Evolutionary conservation across 73 alveolate species (phyloP), one percentile per base, ranked within the genome.

Genomic region (Paramecium sexaurelia): DNA sequence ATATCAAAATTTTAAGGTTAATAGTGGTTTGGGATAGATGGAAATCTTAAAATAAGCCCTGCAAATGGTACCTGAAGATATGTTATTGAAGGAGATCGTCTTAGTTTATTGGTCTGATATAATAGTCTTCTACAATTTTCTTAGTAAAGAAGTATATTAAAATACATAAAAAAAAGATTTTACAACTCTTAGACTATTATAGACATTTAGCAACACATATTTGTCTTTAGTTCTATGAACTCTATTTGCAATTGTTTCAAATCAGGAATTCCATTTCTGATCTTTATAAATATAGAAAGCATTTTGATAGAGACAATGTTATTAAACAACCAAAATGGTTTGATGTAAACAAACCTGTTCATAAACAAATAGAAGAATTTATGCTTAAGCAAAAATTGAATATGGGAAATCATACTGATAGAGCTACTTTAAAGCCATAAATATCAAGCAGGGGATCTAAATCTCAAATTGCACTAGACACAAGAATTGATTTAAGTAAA

Each of bases 291-390:
- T 78, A 41, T 43, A 19, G 90, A n/a, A 78, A 78, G 19, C 90
- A 78, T 45, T 78, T 78, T 40, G 90, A 78, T 78, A 78, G 90
- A 78, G 90, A 78, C n/a, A 78, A 78, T 78, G 90, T 78, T 9
- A 78, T 78, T 19, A 78, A 78, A 78, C 19, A 78, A 43, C 90
- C 90, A 5, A 78, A 78, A 45, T 78, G 90, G 90, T 78, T 78
- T 45, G 90, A 78, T 78, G 90, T 78, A 4, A 78, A 78, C 13
- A 78, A 78, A 78, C 90, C 90, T 7, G 90, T 78, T 41, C 90
- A 78, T 78, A 78, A 78, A 78, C 24, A 78, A 78, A 45, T 78
- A 11, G 90, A 78, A 45, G 90, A 78, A 22, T 78, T 41, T 15
- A 43, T 78, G 68, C 8, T 78, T 8, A 41, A 78, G 8, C 20